Base-by-base conservation (phyloP, 495 filamentous ascomycete genomes). In the Arthonia radiata region DNA sequence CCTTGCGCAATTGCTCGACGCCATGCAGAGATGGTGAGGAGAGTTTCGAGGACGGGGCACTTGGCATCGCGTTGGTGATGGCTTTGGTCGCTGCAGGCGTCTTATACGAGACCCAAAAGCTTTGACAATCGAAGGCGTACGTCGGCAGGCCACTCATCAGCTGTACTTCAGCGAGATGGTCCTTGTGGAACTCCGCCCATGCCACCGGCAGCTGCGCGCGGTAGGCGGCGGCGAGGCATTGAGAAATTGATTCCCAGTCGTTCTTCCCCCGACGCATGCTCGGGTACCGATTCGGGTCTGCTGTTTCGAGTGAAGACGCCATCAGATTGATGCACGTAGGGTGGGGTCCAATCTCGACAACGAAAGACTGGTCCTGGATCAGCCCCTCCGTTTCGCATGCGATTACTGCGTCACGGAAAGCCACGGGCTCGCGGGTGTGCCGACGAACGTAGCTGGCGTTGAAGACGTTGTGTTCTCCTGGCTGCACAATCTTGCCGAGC, bases 401-500 rank as follows among this genome's bases (percentile, higher is more conserved):
- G 17, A 27, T 22, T 17, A 18, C 29, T 3, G 17, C 30, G 19
- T 9, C 4, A 9, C 5, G 6, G 14, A 9, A 8, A 12, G 15
- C 13, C 5, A 33, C 17, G 5, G 18, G 2, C 3, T 12, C 13
- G 10, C 15, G 17, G 24, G 4, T 14, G 18, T n/a, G 18, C 29
- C 10, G 31, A 8, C 14, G 22, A 10, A n/a, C 9, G 14, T n/a
- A 17, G 12, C n/a, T 31, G 28, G 4, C 18, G 15, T 17, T 22
- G 19, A 22, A 22, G 6, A 22, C 19, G 11, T 7, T 22, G 19
- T 6, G 19, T n/a, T n/a, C n/a, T n/a, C n/a, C n/a, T n/a, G n/a
- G n/a, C n/a, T 44, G 45, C 18, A 80, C 38, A 2, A 73, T 53
- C 23, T 63, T 59, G 12, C 63, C 61, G 4, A 68, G 52, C 0